A percentile compares a stretch with the other conserved stretches of the same genome.
These are phyloP conservation scores for Puccinia horiana DNA, from an alignment of 1,284 basidiomycete genomes.

Conservation along the genomic window DNA sequence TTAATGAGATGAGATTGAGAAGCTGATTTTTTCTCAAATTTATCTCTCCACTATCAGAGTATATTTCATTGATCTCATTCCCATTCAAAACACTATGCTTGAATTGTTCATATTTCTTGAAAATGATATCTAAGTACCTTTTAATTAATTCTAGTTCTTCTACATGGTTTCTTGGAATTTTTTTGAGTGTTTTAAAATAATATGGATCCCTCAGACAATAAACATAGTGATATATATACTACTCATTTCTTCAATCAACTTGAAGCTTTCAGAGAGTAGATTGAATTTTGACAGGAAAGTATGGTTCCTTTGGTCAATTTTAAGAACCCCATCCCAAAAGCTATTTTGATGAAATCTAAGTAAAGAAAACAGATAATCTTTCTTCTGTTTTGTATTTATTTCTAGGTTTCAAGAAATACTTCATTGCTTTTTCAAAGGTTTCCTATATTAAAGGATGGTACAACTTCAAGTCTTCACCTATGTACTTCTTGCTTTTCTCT, in stretches of 20 bases:
- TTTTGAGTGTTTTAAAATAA: neutral
- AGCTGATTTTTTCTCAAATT: neutral
- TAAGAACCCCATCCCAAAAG: neutral
- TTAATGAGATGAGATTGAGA: neutral
- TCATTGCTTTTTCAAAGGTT: neutral
- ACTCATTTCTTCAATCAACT: neutral
- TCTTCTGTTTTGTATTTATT: neutral
- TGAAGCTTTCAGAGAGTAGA: neutral
- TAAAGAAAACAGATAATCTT: neutral
- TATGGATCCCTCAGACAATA: neutral
- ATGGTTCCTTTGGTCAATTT: neutral
- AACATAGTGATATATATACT: neutral
- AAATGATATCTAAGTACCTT: neutral
- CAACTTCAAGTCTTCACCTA: neutral
- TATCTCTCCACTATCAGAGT: neutral
- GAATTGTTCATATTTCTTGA: neutral
- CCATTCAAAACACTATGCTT: neutral
- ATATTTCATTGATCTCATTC: neutral
- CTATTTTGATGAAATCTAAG: neutral
- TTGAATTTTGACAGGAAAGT: neutral
- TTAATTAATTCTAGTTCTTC: neutral
- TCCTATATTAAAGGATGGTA: neutral
- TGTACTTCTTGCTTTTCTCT: too few species aligned
- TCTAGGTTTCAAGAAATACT: neutral
- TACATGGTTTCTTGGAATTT: neutral